Evolutionary conservation across 495 filamentous ascomycete genomes (phyloP).

Genomic region (Talaromyces proteolyticus): DNA sequence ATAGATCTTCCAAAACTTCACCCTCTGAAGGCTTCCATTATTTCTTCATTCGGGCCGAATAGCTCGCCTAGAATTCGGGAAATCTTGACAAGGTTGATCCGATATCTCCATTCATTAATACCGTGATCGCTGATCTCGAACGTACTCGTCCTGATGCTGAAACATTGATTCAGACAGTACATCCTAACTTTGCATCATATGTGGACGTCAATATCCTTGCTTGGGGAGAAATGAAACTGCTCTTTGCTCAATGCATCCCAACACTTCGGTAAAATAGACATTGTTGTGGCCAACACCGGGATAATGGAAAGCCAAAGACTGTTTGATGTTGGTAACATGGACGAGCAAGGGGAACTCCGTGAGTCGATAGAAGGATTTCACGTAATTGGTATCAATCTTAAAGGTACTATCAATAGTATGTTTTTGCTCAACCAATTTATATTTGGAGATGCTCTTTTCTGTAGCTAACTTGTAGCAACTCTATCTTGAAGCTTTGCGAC

Average conservation of each 20-base stretch:
- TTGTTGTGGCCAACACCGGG: conserved; percentile 64
- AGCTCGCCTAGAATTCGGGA: too few relatives aligned
- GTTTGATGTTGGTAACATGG: conserved; percentile 13
- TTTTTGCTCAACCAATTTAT: neutral
- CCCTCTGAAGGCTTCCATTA: too few relatives aligned
- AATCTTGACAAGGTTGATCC: too few relatives aligned
- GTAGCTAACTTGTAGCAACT: too few relatives aligned
- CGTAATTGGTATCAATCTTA: conserved; percentile 29
- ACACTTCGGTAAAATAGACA: conserved; percentile 48
- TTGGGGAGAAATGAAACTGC: conserved; percentile 22
- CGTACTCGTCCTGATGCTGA: conserved; percentile 8
- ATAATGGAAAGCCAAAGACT: conserved; percentile 37
- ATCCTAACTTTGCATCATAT: conserved; percentile 15
- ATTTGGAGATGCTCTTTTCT: too few relatives aligned
- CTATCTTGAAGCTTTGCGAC: too few relatives aligned
- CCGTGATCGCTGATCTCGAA: conserved; percentile 21
- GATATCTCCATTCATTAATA: too few relatives aligned
- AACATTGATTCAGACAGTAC: conserved; percentile 9
- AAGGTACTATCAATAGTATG: conserved; percentile 28
- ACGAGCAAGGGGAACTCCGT: conserved; percentile 13
- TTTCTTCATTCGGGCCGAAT: too few relatives aligned
- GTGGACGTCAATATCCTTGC: conserved; percentile 15
- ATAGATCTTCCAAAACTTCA: too few relatives aligned
- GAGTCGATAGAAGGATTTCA: conserved; percentile 14
- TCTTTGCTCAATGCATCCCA: conserved; percentile 48